Conservation (phyloP, 768 basidiomycete species). For the Cystofilobasidium bisporidii region DNA sequence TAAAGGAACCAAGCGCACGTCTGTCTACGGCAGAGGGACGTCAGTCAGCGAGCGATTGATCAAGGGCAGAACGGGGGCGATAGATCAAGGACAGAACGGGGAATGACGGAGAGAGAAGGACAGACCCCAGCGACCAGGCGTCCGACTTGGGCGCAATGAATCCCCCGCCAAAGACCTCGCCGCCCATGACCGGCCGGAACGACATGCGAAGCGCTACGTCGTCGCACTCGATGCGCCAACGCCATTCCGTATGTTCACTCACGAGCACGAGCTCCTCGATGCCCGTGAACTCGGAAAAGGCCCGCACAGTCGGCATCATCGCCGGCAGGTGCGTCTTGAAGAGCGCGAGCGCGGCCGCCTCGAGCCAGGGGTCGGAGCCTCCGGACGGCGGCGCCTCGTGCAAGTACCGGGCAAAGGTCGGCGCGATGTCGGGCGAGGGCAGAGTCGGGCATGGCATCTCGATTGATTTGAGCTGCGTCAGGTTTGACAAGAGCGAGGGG, state of each 20-base stretch:
- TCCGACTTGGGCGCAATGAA: neutral
- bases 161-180: neutral
- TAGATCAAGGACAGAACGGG: no score
- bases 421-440: neutral
- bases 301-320: neutral
- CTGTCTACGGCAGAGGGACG: no score
- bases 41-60: no score
- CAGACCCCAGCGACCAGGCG: neutral
- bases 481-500: neutral
- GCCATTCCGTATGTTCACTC: neutral
- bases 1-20: no score
- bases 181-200: neutral
- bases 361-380: neutral
- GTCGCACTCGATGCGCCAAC: neutral
- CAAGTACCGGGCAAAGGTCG: neutral
- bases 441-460: neutral
- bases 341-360: neutral
- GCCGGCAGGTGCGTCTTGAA: slow-evolving; percentile 3
- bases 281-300: neutral
- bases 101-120: no score
- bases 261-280: neutral
- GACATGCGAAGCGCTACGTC: neutral
- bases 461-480: neutral
- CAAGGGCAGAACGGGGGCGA: no score
- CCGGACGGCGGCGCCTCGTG: neutral